phyloP scores from a whole-genome alignment of 352 stramenopile species.

The Phytophthora megakarya region DNA sequence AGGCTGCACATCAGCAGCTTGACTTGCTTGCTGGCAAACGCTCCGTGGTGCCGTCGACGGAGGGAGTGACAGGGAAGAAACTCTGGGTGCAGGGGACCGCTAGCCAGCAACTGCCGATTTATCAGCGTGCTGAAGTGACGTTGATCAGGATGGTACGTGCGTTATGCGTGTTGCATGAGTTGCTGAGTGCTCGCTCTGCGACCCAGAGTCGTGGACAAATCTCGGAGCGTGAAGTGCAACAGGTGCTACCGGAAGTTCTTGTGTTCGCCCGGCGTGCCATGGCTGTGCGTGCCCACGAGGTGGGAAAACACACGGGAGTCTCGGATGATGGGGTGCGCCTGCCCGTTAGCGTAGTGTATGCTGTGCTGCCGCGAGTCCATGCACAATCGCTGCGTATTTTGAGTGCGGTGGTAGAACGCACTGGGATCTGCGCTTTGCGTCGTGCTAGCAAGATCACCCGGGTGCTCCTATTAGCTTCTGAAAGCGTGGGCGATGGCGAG shows the following conservation, averaged over 20 bases:
- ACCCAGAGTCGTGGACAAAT: constrained; percentile 38
- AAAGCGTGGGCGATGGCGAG: constrained; percentile 42
- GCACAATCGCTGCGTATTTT: constrained; percentile 49
- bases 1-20: constrained; percentile 67
- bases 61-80: constrained; percentile 54
- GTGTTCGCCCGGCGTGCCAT: constrained; percentile 64
- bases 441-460: constrained; percentile 70
- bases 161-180: constrained; percentile 43
- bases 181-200: constrained; percentile 46
- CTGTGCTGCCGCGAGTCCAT: constrained; percentile 64
- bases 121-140: constrained; percentile 57
- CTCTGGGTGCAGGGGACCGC: constrained; percentile 56
- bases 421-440: constrained; percentile 66
- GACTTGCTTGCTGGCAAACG: constrained; percentile 71
- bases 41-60: constrained; percentile 9
- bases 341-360: constrained; percentile 74
- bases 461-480: constrained; percentile 61
- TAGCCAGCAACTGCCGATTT: constrained; percentile 50
- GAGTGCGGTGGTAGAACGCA: constrained; percentile 44
- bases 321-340: constrained; percentile 81
- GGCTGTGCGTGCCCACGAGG: constrained; percentile 63
- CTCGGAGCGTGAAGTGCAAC: constrained; percentile 79
- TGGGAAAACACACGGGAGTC: constrained; percentile 82
- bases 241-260: constrained; percentile 62
- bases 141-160: constrained; percentile 48